Percentiles rank a stretch among this genome's conserved stretches.
Evolutionary conservation across 106 monocot genomes (phyloP).

Genomic region (Vanilla planifolia): DNA sequence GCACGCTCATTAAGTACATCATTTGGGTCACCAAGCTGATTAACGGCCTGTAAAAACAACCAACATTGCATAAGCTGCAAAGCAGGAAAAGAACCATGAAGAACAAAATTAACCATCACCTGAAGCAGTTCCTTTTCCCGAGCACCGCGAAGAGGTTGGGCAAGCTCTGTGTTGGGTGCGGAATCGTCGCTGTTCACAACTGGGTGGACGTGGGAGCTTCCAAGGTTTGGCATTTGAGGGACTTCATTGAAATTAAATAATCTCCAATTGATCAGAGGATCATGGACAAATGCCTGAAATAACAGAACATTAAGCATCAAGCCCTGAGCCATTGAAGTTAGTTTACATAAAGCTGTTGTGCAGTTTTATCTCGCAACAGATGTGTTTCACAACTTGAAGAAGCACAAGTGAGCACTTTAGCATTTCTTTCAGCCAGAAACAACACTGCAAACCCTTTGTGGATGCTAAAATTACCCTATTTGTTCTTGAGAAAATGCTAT

Average conservation of each 20-base stretch:
- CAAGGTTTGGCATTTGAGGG: conserved; percentile 75
- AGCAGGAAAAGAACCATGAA: background rate
- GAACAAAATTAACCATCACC: conserved; percentile 39
- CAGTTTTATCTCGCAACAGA: too few relatives aligned
- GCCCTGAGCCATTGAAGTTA: too few relatives aligned
- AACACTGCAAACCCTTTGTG: too few relatives aligned
- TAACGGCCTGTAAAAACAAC: conserved; percentile 52
- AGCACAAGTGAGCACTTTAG: too few relatives aligned
- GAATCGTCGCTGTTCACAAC: conserved; percentile 69
- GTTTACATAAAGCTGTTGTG: too few relatives aligned
- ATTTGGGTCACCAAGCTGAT: conserved; percentile 92
- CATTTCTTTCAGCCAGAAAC: too few relatives aligned
- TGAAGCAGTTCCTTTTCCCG: conserved; percentile 86
- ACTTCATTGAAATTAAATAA: conserved; percentile 99
- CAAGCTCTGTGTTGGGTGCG: conserved; percentile 43
- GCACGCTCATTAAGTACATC: conserved; percentile 92
- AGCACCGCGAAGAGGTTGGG: conserved; percentile 81
- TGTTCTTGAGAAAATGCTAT: too few relatives aligned
- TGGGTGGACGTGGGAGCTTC: conserved; percentile 44
- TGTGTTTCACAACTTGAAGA: too few relatives aligned
- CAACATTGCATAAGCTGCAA: background rate
- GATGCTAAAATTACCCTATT: too few relatives aligned
- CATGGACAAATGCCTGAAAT: conserved; percentile 95
- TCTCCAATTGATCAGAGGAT: conserved; percentile 97
- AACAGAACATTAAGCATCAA: background rate